Base-by-base conservation (phyloP, 2,329 filamentous ascomycete genomes). In the Diaporthe ampelina region DNA sequence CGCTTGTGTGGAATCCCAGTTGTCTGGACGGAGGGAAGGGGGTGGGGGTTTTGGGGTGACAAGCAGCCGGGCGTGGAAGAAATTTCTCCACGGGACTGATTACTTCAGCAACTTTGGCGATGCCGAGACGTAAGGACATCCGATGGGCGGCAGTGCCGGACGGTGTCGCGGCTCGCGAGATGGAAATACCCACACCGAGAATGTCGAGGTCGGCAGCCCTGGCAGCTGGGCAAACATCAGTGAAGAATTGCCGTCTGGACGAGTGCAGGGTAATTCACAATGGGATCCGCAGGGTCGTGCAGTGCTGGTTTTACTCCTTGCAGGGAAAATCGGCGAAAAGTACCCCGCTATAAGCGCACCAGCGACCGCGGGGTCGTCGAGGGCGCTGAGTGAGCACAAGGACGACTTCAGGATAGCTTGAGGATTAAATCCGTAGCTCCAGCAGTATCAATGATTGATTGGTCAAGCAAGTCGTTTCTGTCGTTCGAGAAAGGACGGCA, bases 291-390 rank as follows among this genome's bases (percentile, higher is more conserved):
- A 50, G 19, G 15, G 11, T 52, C 61, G 21, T 19, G 43, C 26
- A 9, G 29, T 24, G 19, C 1, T 37, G 43, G 43, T 6, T 67
- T 45, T 32, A 21, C 17, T 24, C 11, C 37, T 40, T 19, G 26
- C 61, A 50, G 45, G 61, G 61, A 52, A 67, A 67, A 67, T 67
- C 61, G 61, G 61, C 61, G 61, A 52, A 67, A 50, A 67, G 43
- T 19, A 50, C 61, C 61, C 61, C 61, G 50, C 61, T 19, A 67
- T 67, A 6, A 6, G 45, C 8, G 61, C 19, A 50, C 29, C 29
- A 37, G 45, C 29, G 37, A 13, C 29, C 61, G 61, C 61, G 61
- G 61, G 61, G 61, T 52, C 26, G 61, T 52, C 26, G 21, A n/a
- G 43, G 45, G 43, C 29, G 61, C 61, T 67, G 61, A 67, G 43